Evolutionary conservation across 1,284 basidiomycete species (phyloP), one percentile per base, ranked within the genome.

Genomic region (Marasmius tenuissimus): DNA sequence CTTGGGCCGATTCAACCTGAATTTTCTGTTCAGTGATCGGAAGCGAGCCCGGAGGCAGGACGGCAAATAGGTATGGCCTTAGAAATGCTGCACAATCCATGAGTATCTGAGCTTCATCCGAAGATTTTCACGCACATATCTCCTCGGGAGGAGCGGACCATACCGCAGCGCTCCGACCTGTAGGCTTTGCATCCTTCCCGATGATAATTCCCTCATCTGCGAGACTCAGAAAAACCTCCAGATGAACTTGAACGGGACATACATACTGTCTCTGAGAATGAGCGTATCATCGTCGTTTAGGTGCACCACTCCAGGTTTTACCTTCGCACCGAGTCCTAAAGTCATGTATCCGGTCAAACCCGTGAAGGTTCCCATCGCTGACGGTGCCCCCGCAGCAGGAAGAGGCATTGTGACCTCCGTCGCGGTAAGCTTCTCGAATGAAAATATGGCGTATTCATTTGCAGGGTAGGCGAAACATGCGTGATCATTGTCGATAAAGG

Each of bases 311-410:
- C 79, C 81, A 2, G 93, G 88, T 66, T 89, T 93, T 4, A 85
- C 81, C 70, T 88, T 92, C 10, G 85, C 81, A 3, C 91, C 91
- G 18, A 92, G 75, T 0, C 91, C 91, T 42, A 96, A 76, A 11
- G 91, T 93, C 86, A 97, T 94, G 71, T 97, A 96, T 11, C 93
- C 93, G 10, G 93, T 90, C 16, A 96, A 75, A 1, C 93, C 92
- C 10, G 85, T 86, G 39, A 96, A 79, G 0, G 92, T 88, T 35
- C 87, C 86, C 79, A 88, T 90, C 34, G 85, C 80, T 68, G 84
- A 77, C 40, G 79, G 79, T 38, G 81, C 71, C 52, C 76, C 76
- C 11, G 83, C 76, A 4, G 79, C 73, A 3, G 81, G 76, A 18
- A 83, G 68, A 8, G 86, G 83, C 2, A 83, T 77, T 0, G 76